phyloP scores from a whole-genome alignment of 164 flowering plant genomes.

The Macadamia tetraphylla region DNA sequence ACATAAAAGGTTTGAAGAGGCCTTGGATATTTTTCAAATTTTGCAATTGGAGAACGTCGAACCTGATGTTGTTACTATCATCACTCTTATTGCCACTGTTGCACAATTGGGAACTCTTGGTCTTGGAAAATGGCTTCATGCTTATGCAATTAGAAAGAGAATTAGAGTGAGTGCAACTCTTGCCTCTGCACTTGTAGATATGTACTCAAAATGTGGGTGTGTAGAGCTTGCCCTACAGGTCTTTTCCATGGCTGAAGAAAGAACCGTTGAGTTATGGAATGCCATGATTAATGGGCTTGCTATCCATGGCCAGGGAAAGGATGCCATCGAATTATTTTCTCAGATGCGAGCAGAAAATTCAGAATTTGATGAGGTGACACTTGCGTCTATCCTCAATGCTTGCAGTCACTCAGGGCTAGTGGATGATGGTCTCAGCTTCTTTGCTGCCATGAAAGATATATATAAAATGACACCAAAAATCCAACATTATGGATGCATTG shows the following conservation, averaged over 20 bases:
- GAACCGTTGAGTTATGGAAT: slow-evolving; percentile 19
- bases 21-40: slow-evolving; percentile 13
- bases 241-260: slow-evolving; percentile 12
- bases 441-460: slow-evolving; percentile 13
- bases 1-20: slow-evolving; percentile 8
- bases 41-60: slow-evolving; percentile 13
- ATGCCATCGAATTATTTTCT: slow-evolving; percentile 16
- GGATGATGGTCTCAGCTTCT: slow-evolving; percentile 18
- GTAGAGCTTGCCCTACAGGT: slow-evolving; percentile 13
- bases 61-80: slow-evolving; percentile 16
- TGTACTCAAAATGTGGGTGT: slow-evolving; percentile 24
- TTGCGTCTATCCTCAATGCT: slow-evolving; percentile 20
- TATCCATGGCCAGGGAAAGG: slow-evolving; percentile 15
- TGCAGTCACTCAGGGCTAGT: slow-evolving; percentile 26
- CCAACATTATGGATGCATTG: slow-evolving; percentile 22
- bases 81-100: slow-evolving; percentile 14
- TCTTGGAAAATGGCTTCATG: slow-evolving; percentile 15
- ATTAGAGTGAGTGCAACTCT: slow-evolving; percentile 14
- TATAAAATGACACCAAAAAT: slow-evolving; percentile 17
- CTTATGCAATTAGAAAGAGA: slow-evolving; percentile 5
- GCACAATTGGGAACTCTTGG: slow-evolving; percentile 15
- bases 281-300: slow-evolving; percentile 24
- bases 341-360: slow-evolving; percentile 13
- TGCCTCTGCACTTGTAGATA: slow-evolving; percentile 22
- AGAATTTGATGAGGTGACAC: slow-evolving; percentile 14